These are phyloP conservation scores for Botrytis deweyae DNA, from an alignment of 2,329 filamentous ascomycete species.

Conservation along the genomic window DNA sequence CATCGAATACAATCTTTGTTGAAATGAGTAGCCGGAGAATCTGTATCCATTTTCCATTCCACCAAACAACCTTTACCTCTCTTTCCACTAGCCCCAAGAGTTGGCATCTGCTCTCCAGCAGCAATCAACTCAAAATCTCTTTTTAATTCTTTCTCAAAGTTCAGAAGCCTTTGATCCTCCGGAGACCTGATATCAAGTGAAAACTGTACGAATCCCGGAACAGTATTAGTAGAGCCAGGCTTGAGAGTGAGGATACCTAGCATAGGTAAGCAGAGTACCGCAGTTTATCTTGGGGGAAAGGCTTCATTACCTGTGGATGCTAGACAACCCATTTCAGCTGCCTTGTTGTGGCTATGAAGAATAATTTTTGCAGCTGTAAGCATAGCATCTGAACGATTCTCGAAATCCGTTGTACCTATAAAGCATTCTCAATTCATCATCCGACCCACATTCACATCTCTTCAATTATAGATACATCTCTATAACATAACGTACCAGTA, in stretches of 20 bases:
- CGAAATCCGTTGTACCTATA: constrained; percentile 63
- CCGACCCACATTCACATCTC: not conserved
- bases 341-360: constrained; percentile 61
- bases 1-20: constrained; percentile 65
- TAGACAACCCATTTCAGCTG: constrained; percentile 57
- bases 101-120: constrained; percentile 52
- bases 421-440: not conserved
- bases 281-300: not conserved
- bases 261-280: not conserved
- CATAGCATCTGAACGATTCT: constrained; percentile 65
- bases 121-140: constrained; percentile 60
- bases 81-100: constrained; percentile 45
- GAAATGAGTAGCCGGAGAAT: constrained; percentile 62
- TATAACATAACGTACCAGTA: constrained; percentile 47
- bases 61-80: constrained; percentile 53
- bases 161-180: constrained; percentile 54
- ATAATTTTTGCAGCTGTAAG: constrained; percentile 68
- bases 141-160: constrained; percentile 57
- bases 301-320: constrained; percentile 48
- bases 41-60: constrained; percentile 60
- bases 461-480: not conserved
- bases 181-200: constrained; percentile 65
- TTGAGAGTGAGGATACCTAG: constrained; percentile 63
- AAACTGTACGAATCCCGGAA: constrained; percentile 66
- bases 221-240: constrained; percentile 72